phyloP scores from a whole-genome alignment of 495 filamentous ascomycete genomes.

The Aspergillus indologenus region DNA sequence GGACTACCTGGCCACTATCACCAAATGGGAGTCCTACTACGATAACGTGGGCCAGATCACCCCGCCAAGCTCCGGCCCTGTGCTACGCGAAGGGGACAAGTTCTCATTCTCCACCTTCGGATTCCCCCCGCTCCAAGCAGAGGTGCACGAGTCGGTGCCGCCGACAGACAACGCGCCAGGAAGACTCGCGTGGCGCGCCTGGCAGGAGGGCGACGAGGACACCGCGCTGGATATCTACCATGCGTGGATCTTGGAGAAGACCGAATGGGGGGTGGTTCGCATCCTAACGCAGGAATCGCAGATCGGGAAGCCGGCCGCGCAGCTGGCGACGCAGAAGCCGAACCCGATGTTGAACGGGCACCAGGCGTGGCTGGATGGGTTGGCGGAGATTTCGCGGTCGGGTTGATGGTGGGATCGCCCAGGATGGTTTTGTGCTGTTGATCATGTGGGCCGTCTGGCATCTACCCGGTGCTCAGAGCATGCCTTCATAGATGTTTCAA shows the following conservation, averaged over 20 bases:
- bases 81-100: conserved; percentile 2
- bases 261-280: conserved; percentile 2
- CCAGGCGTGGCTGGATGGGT: conserved; percentile 15
- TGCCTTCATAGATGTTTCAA: too few relatives aligned
- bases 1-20: conserved; percentile 4
- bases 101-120: conserved; percentile 18
- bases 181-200: conserved; percentile 14
- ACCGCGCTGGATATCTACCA: conserved; percentile 15
- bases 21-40: conserved; percentile 15
- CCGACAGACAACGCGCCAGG: conserved; percentile 11
- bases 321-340: conserved; percentile 9
- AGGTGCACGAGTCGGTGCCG: conserved; percentile 9
- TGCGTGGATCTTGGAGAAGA: conserved; percentile 18
- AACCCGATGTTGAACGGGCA: conserved; percentile 18
- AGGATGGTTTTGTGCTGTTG: background rate
- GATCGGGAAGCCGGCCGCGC: conserved; percentile 13
- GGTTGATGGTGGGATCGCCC: background rate
- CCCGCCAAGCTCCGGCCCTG: conserved; percentile 6
- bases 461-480: too few relatives aligned
- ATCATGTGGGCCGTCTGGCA: background rate
- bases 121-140: conserved; percentile 11
- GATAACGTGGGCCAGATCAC: conserved; percentile 16
- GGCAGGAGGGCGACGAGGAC: conserved; percentile 14
- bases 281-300: conserved; percentile 18
- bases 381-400: conserved; percentile 1